phyloP scores from a whole-genome alignment of 2,329 filamentous ascomycete genomes.

The Fusarium aywerte region DNA sequence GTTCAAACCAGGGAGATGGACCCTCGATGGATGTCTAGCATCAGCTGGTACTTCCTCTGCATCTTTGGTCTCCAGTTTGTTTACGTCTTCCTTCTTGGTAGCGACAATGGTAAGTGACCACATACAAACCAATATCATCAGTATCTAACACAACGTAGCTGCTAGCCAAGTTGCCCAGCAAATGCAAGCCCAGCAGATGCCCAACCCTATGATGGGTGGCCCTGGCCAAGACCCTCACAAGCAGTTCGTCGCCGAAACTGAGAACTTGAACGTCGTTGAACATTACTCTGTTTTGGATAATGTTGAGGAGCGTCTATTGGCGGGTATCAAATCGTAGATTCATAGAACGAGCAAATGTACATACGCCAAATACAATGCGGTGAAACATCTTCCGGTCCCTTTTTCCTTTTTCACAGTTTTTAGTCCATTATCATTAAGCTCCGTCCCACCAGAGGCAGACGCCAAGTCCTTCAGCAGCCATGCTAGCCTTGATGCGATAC shows the following conservation, averaged over 20 bases:
- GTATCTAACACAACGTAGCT: conserved; percentile 62
- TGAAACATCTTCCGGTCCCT: conserved; percentile 31
- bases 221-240: conserved; percentile 96
- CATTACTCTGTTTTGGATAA: conserved; percentile 92
- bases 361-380: conserved; percentile 43
- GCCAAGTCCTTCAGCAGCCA: conserved; percentile 71
- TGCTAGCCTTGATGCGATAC: conserved; percentile 74
- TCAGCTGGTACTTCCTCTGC: conserved; percentile 99
- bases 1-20: conserved; percentile 96
- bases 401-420: conserved; percentile 6
- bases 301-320: conserved; percentile 84
- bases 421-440: conserved; percentile 34
- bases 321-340: conserved; percentile 57
- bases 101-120: conserved; percentile 82
- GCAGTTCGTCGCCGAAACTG: conserved; percentile 89
- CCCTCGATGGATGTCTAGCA: conserved; percentile 96
- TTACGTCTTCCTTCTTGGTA: conserved; percentile 95
- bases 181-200: conserved; percentile 74
- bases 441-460: conserved; percentile 73
- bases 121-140: neutral
- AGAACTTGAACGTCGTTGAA: conserved; percentile 95
- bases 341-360: conserved; percentile 45
- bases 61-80: conserved; percentile 96
- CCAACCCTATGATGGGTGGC: conserved; percentile 78
- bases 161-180: conserved; percentile 93